phyloP scores from a whole-genome alignment of 805 yeast genomes.

The Starmerella roubikii region DNA sequence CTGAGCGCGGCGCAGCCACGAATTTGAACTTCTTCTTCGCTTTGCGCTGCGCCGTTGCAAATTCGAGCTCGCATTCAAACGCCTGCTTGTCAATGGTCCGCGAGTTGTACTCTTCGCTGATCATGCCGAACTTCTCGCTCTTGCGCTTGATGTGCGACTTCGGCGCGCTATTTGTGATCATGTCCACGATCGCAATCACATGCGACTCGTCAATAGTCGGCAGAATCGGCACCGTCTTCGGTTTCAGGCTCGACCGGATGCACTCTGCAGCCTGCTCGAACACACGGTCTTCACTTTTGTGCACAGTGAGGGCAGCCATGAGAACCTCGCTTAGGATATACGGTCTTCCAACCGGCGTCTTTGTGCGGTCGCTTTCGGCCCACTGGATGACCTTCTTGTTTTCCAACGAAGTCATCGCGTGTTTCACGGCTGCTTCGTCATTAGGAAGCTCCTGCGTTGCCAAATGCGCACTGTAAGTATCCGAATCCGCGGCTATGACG shows the following conservation, averaged over 20 bases:
- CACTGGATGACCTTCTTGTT: conserved; percentile 31
- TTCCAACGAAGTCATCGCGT: conserved; percentile 39
- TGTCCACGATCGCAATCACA: conserved; percentile 47
- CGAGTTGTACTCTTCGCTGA: conserved; percentile 41
- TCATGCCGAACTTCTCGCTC: conserved; percentile 13
- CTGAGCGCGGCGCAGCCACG: conserved; percentile 1
- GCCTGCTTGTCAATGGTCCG: conserved; percentile 42
- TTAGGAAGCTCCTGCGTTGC: conserved; percentile 39
- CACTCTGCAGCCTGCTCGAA: conserved; percentile 29
- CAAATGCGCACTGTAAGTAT: conserved; percentile 32
- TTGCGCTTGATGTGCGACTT: conserved; percentile 1
- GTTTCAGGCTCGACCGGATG: background rate
- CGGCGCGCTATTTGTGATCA: conserved; percentile 18
- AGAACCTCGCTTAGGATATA: conserved; percentile 46
- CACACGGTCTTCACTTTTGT: conserved; percentile 29
- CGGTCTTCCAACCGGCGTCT: conserved; percentile 33
- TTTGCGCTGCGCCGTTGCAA: background rate
- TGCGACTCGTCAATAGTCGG: conserved; percentile 46
- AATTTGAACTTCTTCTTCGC: background rate
- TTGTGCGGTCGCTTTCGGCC: conserved; percentile 23
- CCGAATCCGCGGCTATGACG: conserved; percentile 42
- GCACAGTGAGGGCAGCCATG: conserved; percentile 27
- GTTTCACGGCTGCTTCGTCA: conserved; percentile 35
- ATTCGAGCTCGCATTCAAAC: conserved; percentile 10
- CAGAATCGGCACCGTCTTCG: background rate